Evolutionary conservation across 805 yeast genomes (phyloP).

Genomic region (Grigorovia humatica): DNA sequence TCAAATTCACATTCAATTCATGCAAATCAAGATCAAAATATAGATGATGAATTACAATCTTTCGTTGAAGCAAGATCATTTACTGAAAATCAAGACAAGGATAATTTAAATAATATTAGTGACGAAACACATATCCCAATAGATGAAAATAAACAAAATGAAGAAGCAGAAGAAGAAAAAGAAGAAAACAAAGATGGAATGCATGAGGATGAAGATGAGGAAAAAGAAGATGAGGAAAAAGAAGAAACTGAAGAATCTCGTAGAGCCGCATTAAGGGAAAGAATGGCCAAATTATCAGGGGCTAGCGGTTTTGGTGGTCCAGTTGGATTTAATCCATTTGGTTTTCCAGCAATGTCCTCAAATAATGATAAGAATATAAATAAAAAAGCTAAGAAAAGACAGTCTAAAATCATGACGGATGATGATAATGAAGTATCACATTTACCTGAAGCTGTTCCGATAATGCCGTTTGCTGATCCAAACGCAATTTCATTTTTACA

Average conservation of each 20-base stretch:
- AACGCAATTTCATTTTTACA: conserved; percentile 22
- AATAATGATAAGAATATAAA: conserved; percentile 10
- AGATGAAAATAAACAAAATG: not conserved
- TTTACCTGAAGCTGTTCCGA: conserved; percentile 36
- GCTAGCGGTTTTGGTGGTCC: conserved; percentile 58
- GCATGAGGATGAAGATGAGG: conserved; percentile 29
- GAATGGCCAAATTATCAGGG: conserved; percentile 95
- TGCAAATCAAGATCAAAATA: not conserved
- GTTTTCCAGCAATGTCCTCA: conserved; percentile 23
- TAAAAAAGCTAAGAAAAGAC: conserved; percentile 20
- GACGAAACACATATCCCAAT: not conserved
- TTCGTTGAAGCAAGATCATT: not conserved
- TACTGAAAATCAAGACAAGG: not conserved
- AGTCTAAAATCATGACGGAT: conserved; percentile 1
- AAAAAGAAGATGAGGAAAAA: conserved; percentile 44
- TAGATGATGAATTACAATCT: not conserved
- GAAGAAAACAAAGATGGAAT: conserved; percentile 15
- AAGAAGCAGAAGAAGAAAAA: conserved; percentile 7
- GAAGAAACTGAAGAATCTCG: conserved; percentile 70
- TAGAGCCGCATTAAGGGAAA: conserved; percentile 67
- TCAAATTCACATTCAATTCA: not conserved
- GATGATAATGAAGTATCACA: conserved; percentile 11
- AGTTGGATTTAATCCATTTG: conserved; percentile 36
- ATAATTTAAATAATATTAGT: not conserved
- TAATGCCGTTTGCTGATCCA: conserved; percentile 43